These are phyloP conservation scores for Erodium texanum DNA, from an alignment of 441 rosid species.

Conservation along the genomic window DNA sequence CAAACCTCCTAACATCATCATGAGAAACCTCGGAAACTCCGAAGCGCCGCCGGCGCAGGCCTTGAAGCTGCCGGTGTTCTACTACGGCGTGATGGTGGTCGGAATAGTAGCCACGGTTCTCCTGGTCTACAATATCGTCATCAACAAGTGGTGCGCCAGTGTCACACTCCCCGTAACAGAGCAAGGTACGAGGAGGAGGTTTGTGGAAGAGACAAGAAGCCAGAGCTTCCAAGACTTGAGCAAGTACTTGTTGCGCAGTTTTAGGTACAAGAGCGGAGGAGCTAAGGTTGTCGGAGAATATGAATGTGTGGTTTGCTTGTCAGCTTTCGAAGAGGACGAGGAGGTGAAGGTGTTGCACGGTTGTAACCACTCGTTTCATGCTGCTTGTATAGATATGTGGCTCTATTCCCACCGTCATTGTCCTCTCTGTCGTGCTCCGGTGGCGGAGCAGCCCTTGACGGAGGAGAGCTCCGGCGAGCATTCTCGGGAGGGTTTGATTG, in stretches of 20 bases:
- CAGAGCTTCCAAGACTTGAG: slow-evolving; percentile 18
- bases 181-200: too few relatives aligned
- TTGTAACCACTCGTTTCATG: slow-evolving; percentile 43
- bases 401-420: slow-evolving; percentile 35
- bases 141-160: slow-evolving; percentile 35
- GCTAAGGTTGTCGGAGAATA: background rate
- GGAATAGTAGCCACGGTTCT: slow-evolving; percentile 34
- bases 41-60: too few relatives aligned
- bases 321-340: slow-evolving; percentile 35
- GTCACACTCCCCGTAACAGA: too few relatives aligned
- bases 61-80: slow-evolving; percentile 27
- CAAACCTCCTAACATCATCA: too few relatives aligned
- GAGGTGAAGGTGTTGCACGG: slow-evolving; percentile 33
- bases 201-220: too few relatives aligned
- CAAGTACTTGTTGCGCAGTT: slow-evolving; percentile 24
- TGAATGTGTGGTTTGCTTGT: slow-evolving; percentile 40
- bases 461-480: too few relatives aligned
- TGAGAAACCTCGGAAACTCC: too few relatives aligned
- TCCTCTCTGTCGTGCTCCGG: slow-evolving; percentile 48
- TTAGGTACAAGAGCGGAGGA: slow-evolving; percentile 34
- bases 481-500: too few relatives aligned
- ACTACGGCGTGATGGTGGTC: slow-evolving; percentile 38
- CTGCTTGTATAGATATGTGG: slow-evolving; percentile 42
- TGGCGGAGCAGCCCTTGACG: too few relatives aligned
- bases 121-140: slow-evolving; percentile 32